phyloP scores from a whole-genome alignment of 768 basidiomycete genomes.

The Punctularia strigosozonata region DNA sequence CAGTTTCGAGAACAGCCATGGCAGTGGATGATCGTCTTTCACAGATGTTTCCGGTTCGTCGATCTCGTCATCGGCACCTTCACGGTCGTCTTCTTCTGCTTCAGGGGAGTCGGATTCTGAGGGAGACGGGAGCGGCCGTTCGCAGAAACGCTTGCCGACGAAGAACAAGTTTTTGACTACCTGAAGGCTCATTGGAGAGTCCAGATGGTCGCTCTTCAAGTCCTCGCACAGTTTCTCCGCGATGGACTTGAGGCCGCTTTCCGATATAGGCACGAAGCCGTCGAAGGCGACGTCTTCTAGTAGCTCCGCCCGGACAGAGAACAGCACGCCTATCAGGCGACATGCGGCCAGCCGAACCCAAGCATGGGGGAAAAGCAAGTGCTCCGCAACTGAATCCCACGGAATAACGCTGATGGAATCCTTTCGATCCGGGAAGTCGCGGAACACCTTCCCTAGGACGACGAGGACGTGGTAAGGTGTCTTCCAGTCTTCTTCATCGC shows the following conservation, averaged over 20 bases:
- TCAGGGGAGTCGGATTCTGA: conserved; percentile 16
- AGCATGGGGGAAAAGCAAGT: conserved; percentile 82
- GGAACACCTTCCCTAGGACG: conserved; percentile 50
- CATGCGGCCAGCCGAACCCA: conserved; percentile 86
- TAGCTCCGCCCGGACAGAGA: conserved; percentile 36
- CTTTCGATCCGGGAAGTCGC: conserved; percentile 38
- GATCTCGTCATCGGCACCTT: conserved; percentile 11
- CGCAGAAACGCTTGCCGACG: conserved; percentile 84
- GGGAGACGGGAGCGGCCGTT: no score
- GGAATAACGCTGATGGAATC: conserved; percentile 33
- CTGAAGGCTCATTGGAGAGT: conserved; percentile 64
- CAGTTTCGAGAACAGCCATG: conserved; percentile 91
- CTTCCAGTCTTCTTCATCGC: conserved; percentile 65
- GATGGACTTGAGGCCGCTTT: conserved; percentile 47
- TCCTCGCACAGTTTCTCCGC: conserved; percentile 67
- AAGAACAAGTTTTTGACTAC: conserved; percentile 90
- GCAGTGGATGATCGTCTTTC: conserved; percentile 38
- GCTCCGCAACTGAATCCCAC: conserved; percentile 52
- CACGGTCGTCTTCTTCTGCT: conserved; percentile 16
- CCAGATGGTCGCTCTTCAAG: conserved; percentile 72
- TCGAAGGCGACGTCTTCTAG: conserved; percentile 20
- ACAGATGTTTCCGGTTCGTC: conserved; percentile 5
- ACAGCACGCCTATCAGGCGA: conserved; percentile 63
- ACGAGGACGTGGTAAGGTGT: conserved; percentile 71
- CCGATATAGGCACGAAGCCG: conserved; percentile 36